Evolutionary conservation across 2,329 filamentous ascomycete species (phyloP), one percentile per base, ranked within the genome.

Genomic region (Microsporum audouinii): DNA sequence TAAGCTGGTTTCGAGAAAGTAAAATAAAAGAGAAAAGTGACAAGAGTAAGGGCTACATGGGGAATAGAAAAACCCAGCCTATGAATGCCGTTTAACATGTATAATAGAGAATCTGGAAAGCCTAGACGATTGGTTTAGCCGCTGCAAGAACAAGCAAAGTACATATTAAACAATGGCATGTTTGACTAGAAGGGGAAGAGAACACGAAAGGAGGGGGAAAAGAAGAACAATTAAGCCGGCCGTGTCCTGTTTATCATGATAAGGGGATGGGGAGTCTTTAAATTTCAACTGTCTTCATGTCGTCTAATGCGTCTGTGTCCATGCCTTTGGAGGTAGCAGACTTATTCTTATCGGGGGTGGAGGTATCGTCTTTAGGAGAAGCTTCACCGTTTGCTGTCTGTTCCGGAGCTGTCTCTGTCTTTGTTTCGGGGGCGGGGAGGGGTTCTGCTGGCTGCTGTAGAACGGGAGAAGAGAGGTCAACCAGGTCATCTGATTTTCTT

Each of bases 231-330:
- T 17, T 6, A 23, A 51, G 31, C 36, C 29, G 47, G 41, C 23
- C 58, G 58, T 39, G 55, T 55, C 43, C 43, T 39, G 33, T 53
- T 53, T 55, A 41, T 60, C 33, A 49, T 53, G 33, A 59, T 51
- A 55, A 23, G 27, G 45, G 45, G 45, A n/a, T 17, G n/a, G 39
- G 23, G 45, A 14, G 31, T 60, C 23, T 55, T 64, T 39, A 64
- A 57, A 64, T 61, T 36, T 59, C 71, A 65, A 78, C 74, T 63
- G 73, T 78, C 68, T 77, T 78, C 76, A 78, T 78, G 66, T 77
- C 76, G 57, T 73, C 75, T 61, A 76, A 70, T 62, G 71, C 75
- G 66, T 71, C 75, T 39, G 68, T 71, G 57, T 73, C 75, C 66
- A 72, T 67, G 62, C 64, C 69, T 38, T 36, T 55, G 23, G 68